Conservation (phyloP, 352 stramenopile species). For the Aphanomyces astaci region DNA sequence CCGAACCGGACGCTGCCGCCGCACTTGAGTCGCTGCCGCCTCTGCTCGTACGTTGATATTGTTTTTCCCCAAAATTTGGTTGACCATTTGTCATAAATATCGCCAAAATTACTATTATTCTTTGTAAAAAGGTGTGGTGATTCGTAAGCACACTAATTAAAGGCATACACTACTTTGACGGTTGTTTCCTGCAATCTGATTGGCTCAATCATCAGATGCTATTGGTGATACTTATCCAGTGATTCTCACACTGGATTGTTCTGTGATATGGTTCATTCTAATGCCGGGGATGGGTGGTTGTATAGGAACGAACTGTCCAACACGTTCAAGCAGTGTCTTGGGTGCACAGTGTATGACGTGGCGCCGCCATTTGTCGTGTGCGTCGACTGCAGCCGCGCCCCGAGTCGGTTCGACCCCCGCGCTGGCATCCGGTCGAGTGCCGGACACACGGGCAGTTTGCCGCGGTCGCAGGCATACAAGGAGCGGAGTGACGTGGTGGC, state of each 20-base stretch:
- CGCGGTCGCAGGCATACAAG: slow-evolving; percentile 54
- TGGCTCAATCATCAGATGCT: neutral
- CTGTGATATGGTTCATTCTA: neutral
- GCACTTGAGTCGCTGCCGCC: neutral
- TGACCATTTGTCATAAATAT: too few species aligned
- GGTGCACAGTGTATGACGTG: slow-evolving; percentile 50
- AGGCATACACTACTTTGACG: too few species aligned
- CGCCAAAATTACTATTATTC: too few species aligned
- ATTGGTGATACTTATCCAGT: neutral
- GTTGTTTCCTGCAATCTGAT: too few species aligned
- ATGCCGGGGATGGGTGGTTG: neutral
- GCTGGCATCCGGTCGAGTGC: slow-evolving; percentile 59
- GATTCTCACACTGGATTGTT: too few species aligned
- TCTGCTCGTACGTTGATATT: slow-evolving; percentile 19
- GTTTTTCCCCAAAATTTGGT: too few species aligned
- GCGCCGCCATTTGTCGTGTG: slow-evolving; percentile 13
- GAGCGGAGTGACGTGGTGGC: slow-evolving; percentile 62
- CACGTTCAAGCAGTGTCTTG: slow-evolving; percentile 78
- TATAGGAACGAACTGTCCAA: slow-evolving; percentile 73
- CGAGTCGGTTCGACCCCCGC: slow-evolving; percentile 43
- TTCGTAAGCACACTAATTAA: too few species aligned
- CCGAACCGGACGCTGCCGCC: neutral
- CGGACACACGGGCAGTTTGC: slow-evolving; percentile 59
- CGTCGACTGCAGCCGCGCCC: slow-evolving; percentile 27
- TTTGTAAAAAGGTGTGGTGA: too few species aligned